These are phyloP conservation scores for Cryptomeria japonica DNA, from an alignment of 75 land plant species.

Conservation along the genomic window DNA sequence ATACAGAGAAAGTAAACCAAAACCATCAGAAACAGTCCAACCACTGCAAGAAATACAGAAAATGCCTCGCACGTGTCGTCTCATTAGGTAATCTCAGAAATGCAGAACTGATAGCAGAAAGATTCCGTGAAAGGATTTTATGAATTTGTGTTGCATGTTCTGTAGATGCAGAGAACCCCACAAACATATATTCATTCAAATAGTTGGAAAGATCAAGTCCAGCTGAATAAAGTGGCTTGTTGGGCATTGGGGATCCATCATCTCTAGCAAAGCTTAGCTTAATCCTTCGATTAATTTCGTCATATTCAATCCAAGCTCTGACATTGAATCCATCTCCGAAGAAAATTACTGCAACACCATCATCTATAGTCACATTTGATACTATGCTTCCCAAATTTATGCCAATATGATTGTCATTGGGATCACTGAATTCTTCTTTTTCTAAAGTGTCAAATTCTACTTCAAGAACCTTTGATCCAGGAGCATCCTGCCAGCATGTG, in stretches of 20 bases:
- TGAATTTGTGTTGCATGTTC: constrained; percentile 40
- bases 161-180: constrained; percentile 64
- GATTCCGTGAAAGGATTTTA: constrained; percentile 51
- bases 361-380: constrained; percentile 29
- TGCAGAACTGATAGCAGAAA: constrained; percentile 33
- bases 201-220: constrained; percentile 33
- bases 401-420: constrained; percentile 61
- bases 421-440: constrained; percentile 38
- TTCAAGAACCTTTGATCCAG: too few species aligned
- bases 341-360: constrained; percentile 23
- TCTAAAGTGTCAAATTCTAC: constrained; percentile 57
- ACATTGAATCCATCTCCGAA: constrained; percentile 37
- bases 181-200: constrained; percentile 67
- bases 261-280: constrained; percentile 32
- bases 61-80: constrained; percentile 28
- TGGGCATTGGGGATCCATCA: constrained; percentile 19
- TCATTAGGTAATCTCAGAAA: constrained; percentile 22
- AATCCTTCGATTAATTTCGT: constrained; percentile 22
- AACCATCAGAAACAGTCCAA: constrained; percentile 10
- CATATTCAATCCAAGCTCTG: constrained; percentile 50
- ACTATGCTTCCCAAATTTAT: constrained; percentile 52
- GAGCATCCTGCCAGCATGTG: too few species aligned
- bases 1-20: constrained; percentile 18
- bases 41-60: constrained; percentile 23
- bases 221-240: constrained; percentile 27